These are phyloP conservation scores for Naganishia albida DNA, from an alignment of 1,284 basidiomycete genomes.

Conservation along the genomic window DNA sequence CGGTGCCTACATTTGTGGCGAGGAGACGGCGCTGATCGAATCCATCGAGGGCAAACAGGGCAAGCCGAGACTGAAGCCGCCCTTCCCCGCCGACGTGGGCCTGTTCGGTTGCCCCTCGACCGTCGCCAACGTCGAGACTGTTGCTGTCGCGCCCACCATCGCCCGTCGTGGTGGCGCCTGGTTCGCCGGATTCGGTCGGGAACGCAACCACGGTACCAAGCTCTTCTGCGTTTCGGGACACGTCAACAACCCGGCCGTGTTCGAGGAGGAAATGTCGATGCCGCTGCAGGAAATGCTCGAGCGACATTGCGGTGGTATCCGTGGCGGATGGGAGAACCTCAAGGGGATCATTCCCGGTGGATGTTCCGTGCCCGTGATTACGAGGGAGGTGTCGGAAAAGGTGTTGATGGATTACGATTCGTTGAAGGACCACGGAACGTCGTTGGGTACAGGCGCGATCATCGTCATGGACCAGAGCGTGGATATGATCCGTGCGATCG, in stretches of 20 bases:
- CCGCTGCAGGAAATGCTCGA: constrained; percentile 91
- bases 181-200: constrained; percentile 91
- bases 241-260: constrained; percentile 96
- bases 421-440: constrained; percentile 88
- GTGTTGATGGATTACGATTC: constrained; percentile 99
- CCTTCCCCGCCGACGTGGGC: constrained; percentile 97
- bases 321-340: constrained; percentile 94
- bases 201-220: constrained; percentile 94
- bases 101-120: constrained; percentile 96
- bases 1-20: constrained; percentile 97
- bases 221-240: constrained; percentile 94
- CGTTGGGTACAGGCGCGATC: constrained; percentile 94
- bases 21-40: constrained; percentile 98
- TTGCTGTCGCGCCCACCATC: constrained; percentile 95
- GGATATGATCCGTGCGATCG: constrained; percentile 88
- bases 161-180: constrained; percentile 86
- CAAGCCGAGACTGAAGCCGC: constrained; percentile 97
- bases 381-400: constrained; percentile 75
- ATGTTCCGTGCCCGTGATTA: constrained; percentile 91
- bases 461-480: constrained; percentile 99
- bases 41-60: constrained; percentile 96
- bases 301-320: constrained; percentile 93
- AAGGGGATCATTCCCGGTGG: constrained; percentile 91
- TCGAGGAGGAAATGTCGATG: constrained; percentile 99
- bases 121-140: constrained; percentile 97